Percentiles rank a stretch among this genome's conserved stretches.
These are phyloP conservation scores for Cicer cuneatum DNA, from an alignment of 306 rosid species.

Conservation along the genomic window DNA sequence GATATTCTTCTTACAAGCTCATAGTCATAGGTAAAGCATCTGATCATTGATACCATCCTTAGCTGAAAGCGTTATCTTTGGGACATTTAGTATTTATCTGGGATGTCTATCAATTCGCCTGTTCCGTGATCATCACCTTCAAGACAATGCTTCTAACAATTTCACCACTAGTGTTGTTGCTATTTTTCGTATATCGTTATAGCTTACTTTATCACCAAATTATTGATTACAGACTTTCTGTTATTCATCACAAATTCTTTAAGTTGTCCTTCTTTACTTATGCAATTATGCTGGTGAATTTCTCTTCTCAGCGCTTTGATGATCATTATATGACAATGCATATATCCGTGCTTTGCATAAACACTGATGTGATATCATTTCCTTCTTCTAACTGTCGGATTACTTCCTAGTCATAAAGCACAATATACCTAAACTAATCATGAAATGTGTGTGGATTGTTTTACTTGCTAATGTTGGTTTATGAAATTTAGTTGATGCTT, in stretches of 20 bases:
- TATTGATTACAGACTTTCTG: neutral
- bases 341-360: neutral
- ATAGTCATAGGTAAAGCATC: neutral
- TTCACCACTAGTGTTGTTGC: neutral
- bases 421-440: neutral
- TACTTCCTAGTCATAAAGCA: neutral
- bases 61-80: neutral
- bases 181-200: neutral
- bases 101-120: neutral
- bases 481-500: constrained; percentile 1
- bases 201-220: neutral
- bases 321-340: neutral
- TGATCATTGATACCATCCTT: neutral
- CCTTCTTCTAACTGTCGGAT: neutral
- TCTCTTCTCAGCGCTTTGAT: constrained; percentile 8
- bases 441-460: constrained; percentile 4
- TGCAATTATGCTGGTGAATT: neutral
- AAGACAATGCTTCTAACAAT: neutral
- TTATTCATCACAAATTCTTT: neutral
- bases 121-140: neutral
- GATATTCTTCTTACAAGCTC: too few species aligned
- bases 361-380: neutral
- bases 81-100: neutral
- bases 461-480: neutral
- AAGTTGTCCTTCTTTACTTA: neutral